phyloP scores from a whole-genome alignment of 441 rosid genomes.

The Heliophila coronopifolia region DNA sequence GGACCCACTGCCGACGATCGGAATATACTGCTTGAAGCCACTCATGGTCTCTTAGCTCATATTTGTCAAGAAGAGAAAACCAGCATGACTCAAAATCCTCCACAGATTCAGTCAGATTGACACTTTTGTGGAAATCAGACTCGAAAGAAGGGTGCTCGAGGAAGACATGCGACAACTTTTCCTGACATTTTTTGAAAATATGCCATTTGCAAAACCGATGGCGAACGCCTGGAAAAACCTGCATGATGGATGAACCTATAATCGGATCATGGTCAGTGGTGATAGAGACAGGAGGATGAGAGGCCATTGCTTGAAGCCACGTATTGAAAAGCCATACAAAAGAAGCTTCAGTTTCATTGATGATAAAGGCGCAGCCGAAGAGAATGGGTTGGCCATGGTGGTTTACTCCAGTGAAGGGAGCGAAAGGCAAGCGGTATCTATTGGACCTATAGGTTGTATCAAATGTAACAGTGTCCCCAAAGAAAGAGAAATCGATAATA shows the following conservation, averaged over 20 bases:
- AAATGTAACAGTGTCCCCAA: constrained; percentile 81
- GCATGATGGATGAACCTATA: constrained; percentile 58
- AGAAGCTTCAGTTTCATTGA: constrained; percentile 79
- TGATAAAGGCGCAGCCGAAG: constrained; percentile 82
- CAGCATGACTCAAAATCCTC: constrained; percentile 82
- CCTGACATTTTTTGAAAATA: constrained; percentile 78
- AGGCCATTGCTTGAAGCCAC: constrained; percentile 77
- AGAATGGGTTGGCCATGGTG: constrained; percentile 89
- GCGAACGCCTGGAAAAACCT: constrained; percentile 78
- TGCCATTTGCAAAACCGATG: constrained; percentile 92
- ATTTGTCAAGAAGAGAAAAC: constrained; percentile 65
- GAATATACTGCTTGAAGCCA: constrained; percentile 72
- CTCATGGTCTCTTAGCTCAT: constrained; percentile 71
- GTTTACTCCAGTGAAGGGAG: constrained; percentile 87
- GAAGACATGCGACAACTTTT: constrained; percentile 70
- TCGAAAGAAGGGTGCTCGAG: constrained; percentile 67
- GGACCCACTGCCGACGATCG: constrained; percentile 79
- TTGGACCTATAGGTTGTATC: constrained; percentile 82
- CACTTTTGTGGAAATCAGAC: constrained; percentile 74
- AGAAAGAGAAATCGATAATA: constrained; percentile 52
- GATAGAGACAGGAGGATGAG: constrained; percentile 62
- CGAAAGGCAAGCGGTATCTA: constrained; percentile 77
- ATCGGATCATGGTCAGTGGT: constrained; percentile 75
- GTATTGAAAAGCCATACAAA: constrained; percentile 83
- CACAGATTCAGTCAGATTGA: constrained; percentile 64